Evolutionary conservation across 768 basidiomycete species (phyloP), one percentile per base, ranked within the genome.

Genomic region (Lentinula edodes): DNA sequence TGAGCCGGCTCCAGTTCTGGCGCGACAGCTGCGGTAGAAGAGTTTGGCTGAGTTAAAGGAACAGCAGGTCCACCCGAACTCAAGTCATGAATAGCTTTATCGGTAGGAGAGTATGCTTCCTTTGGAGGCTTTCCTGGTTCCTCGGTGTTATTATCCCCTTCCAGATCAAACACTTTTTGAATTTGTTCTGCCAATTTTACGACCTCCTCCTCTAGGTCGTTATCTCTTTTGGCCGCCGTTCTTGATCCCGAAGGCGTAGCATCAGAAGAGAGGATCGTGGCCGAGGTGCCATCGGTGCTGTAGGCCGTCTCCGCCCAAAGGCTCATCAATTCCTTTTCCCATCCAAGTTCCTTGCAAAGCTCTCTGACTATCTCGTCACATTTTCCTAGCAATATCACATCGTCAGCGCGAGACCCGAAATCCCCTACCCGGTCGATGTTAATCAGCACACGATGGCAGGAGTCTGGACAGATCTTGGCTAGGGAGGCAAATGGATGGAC

Each of bases 401-500:
- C 90, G 58, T 86, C 79, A 15, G 77, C 66, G 36, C 76, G 73
- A 23, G 67, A 70, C 2, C 85, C 79, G 54, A 91, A 79, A 66
- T 84, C 75, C 0, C 94, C 93, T 1, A 93, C 95, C 1, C 72
- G 72, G 62, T 96, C 93, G 48, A 93, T 78, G 70, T 97, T 97
- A 73, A 98, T 87, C 35, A 98, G 80, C n/a, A 96, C 80, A 1
- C 95, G 88, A 2, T 90, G 93, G 66, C 88, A 92, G 8, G 66
- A 65, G 1, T 74, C 62, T 4, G 78, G 76, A 0, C 89, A 86
- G 60, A 81, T 71, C 46, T 76, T 73, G 9, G 89, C 82, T 23
- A 98, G 83, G 0, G 85, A 83, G 5, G 95, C 93, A 70, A 98
- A 97, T 1, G 93, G 93, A 57, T 89, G 85, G 10, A 95, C 91